Base-by-base conservation (phyloP, 148 eudicot genomes). In the Gaultheria prostrata region DNA sequence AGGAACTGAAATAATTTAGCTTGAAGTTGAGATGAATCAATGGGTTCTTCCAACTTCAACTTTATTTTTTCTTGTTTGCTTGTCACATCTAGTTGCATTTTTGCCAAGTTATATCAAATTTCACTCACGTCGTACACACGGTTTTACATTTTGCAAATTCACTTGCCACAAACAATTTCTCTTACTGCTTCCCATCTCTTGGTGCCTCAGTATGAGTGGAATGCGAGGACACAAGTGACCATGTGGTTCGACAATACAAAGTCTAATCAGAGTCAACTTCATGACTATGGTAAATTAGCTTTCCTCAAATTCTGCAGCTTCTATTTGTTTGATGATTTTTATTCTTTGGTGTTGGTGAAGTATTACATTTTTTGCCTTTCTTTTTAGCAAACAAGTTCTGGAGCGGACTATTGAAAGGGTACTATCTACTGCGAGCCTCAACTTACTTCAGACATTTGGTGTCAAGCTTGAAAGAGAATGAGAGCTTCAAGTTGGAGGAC, bases 381-480 rank as follows among this genome's bases (percentile, higher is more conserved):
- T 77, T 61, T 73, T 72, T 45, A 97, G 99, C 98, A 77, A 97
- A 97, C 88, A 97, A 95, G 84, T 92, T 93, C 83, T 97, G 99
- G 99, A 95, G 98, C 50, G 99, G 99, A 81, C 83, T 97, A n/a
- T 81, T 94, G 35, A 91, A 88, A 85, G 92, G 82, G 54, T 97
- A 97, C 87, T 97, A 97, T 90, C 95, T 95, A 69, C 99, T 98
- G 6, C 95, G 99, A 76, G 99, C 99, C 35, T 85, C 95, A 9
- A 86, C 89, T 82, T 97, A 92, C 85, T 94, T 97, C 77, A 82
- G 83, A 46, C 91, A 87, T 85, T 85, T 97, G 81, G 82, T 85
- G 18, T 83, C 77, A 87, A 85, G 94, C 86, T 85, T 95, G 88
- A 81, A 84, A 53, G 88, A 86, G 32, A 92, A 90, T 71, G 75